Evolutionary conservation across 164 flowering plant genomes (phyloP), one percentile per base, ranked within the genome.

Genomic region (Vitis amurensis): DNA sequence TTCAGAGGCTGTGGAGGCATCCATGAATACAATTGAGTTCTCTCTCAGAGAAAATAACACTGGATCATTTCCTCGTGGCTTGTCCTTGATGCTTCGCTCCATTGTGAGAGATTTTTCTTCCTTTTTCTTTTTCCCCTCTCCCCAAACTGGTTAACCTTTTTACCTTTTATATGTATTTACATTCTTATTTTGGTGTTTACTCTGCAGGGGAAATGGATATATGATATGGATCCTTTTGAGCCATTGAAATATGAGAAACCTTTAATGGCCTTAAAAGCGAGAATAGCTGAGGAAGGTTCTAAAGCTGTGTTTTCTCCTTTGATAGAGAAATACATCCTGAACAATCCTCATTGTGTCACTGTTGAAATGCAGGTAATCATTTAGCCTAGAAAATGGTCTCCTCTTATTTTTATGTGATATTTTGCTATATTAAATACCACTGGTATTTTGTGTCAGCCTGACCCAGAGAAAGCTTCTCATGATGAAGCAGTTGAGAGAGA

Each of bases 1-100:
- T 69, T 52, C 83, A 27, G 94, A 91, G 64, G 93, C 97, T 60
- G 87, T 96, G 47, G 99, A 96, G 78, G 99, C 99, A 69, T 93
- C 99, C 17, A 88, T 96, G 98, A 96, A 96, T 71, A 96, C 99
- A 49, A 93, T 96, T 73, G 99, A 96, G 77, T 96, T 93, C 72
- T 89, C 99, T 72, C 90, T 96, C 19, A 80, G 97, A 80, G 99
- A 96, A 79, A 93, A 96, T 70, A 96, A 96, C 76, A 96, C 99
- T 29, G 99, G 98, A 0, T 96, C 99, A 60, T 96, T 96, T 68
- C 99, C 99, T 66, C 90, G 99, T 66, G 98, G 99, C 71, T 75
- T 96, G 72, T 94, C 99, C 5, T 74, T 96, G 80, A 96, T 96
- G 99, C 97, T 96, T 64, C 90, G 92, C 10, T 89, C 99, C 59